Evolutionary conservation across 2,329 filamentous ascomycete species (phyloP), one percentile per base, ranked within the genome.

Genomic region (Fusarium sp.): DNA sequence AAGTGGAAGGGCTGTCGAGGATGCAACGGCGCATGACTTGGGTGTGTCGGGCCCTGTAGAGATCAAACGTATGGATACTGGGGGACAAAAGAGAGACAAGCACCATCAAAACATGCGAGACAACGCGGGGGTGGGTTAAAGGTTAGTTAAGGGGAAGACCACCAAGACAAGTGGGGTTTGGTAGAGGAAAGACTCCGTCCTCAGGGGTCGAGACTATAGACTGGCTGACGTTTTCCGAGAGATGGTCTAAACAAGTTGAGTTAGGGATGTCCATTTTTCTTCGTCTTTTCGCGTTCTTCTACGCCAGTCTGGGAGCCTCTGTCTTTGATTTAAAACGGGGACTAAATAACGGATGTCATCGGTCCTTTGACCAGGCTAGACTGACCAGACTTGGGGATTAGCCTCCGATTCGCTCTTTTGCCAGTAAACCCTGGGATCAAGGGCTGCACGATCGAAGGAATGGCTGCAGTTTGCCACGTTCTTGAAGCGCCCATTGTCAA

Each of bases 121-220:
- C 54, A 63, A 66, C 56, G 68, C 56, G 68, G 64, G 70, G 70
- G 68, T 57, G 65, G 66, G 49, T 23, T 61, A 25, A 33, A 37
- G 35, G 3, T 19, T 37, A 37, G 27, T 30, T 53, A 45, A 68
- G 47, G 35, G 52, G 56, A 51, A 46, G 22, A 22, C 22, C 22
- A 22, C 22, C 40, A 35, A 54, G 17, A 10, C 22, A 37, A 62
- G 60, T 63, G 60, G 60, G 56, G 50, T 56, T 48, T 30, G 10
- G 10, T 30, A n/a, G 5, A n/a, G 35, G 14, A 33, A 33, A 37
- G 35, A 19, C 17, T n/a, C 17, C 15, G 17, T n/a, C 35, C 17
- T 30, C 27, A 30, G 17, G 35, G 35, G 35, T 37, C 17, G 19
- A 9, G 17, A 37, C 35, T 55, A 33, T 46, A 49, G 51, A 23